Conservation (phyloP, 805 yeast species). For the Priceomyces melissophilus region DNA sequence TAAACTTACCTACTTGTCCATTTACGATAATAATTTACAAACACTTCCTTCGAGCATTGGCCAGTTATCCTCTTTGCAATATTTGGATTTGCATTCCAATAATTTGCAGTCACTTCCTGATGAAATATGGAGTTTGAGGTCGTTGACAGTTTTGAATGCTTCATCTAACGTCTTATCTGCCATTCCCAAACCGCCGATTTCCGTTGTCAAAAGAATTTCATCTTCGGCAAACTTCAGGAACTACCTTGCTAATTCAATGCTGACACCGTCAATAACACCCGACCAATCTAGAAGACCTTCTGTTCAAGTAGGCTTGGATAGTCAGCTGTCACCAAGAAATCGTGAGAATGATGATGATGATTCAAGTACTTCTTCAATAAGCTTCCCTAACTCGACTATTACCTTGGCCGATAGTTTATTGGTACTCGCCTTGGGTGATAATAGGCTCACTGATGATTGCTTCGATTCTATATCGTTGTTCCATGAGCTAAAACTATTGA, state of each 20-base stretch:
- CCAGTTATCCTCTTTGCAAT: constrained; percentile 52
- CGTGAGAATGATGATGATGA: constrained; percentile 5
- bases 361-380: constrained; percentile 6
- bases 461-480: constrained; percentile 65
- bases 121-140: constrained; percentile 60
- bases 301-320: not conserved
- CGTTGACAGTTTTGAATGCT: constrained; percentile 58
- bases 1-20: constrained; percentile 62
- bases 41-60: constrained; percentile 66
- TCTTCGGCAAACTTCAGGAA: constrained; percentile 24
- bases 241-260: not conserved
- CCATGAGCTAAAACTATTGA: constrained; percentile 56
- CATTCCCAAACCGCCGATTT: constrained; percentile 51
- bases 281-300: constrained; percentile 8
- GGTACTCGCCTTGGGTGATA: constrained; percentile 71
- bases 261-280: constrained; percentile 1
- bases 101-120: constrained; percentile 68
- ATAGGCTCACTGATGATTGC: constrained; percentile 73
- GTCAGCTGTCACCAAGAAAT: not conserved
- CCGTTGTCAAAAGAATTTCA: constrained; percentile 30
- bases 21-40: constrained; percentile 71
- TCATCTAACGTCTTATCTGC: constrained; percentile 67
- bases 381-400: constrained; percentile 3
- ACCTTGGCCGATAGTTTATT: constrained; percentile 50
- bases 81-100: constrained; percentile 79